Evolutionary conservation across 495 filamentous ascomycete species (phyloP).

Genomic region (Rhypophila decipiens): DNA sequence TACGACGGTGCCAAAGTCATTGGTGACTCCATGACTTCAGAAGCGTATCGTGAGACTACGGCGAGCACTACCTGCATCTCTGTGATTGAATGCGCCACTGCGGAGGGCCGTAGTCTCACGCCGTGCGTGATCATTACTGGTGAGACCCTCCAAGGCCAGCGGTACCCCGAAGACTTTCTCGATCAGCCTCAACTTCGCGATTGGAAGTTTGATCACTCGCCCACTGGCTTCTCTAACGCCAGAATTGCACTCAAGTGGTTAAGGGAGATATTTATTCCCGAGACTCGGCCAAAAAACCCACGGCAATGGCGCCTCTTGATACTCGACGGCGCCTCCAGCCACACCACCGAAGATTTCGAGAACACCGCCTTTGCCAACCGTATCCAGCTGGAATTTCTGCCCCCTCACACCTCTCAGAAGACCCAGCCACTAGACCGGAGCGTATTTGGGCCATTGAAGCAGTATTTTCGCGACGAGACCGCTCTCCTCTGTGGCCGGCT

Average conservation of each 20-base stretch:
- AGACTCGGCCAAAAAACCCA: conserved; percentile 2
- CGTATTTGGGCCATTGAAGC: background rate
- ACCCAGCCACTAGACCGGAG: conserved; percentile 3
- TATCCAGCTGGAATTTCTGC: conserved; percentile 2
- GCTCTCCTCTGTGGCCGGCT: background rate
- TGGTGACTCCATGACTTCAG: background rate
- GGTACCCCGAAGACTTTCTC: background rate
- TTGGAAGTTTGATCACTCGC: conserved; percentile 2
- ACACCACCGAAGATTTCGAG: background rate
- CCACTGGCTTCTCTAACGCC: conserved; percentile 3
- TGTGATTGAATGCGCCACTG: conserved; percentile 3
- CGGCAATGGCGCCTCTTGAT: conserved; percentile 5
- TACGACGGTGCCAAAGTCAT: background rate
- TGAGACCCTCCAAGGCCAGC: conserved; percentile 2
- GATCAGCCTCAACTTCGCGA: background rate
- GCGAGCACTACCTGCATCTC: conserved; percentile 1
- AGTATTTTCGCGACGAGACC: background rate
- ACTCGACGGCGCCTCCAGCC: conserved; percentile 3
- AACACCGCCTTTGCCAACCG: background rate
- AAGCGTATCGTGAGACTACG: background rate
- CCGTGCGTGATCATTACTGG: conserved; percentile 5
- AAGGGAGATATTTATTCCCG: conserved; percentile 5
- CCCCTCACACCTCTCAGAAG: conserved; percentile 8
- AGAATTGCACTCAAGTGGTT: background rate
- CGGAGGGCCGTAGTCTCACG: conserved; percentile 1